phyloP scores from a whole-genome alignment of 2,329 filamentous ascomycete genomes.

The Paecilomyces dactylethromorphus region DNA sequence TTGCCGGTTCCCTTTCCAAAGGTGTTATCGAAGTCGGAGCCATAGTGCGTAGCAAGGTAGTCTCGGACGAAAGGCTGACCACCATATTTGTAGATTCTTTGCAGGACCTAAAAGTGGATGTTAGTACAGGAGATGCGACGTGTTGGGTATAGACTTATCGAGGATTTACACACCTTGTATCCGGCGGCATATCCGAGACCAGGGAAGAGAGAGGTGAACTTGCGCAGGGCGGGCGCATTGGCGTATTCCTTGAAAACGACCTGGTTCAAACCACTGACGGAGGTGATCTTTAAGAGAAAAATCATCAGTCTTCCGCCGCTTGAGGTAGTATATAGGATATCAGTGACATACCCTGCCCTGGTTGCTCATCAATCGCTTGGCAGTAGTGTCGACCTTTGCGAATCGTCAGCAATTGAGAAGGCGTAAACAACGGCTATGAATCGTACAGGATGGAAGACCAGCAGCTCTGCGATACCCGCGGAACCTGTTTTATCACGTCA shows the following conservation, averaged over 20 bases:
- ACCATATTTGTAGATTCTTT: constrained; percentile 98
- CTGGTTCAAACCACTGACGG: constrained; percentile 63
- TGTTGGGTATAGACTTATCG: neutral
- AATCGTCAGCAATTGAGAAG: constrained; percentile 14
- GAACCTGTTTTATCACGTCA: constrained; percentile 53
- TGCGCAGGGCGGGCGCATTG: constrained; percentile 59
- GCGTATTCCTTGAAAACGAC: constrained; percentile 94
- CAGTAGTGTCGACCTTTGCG: constrained; percentile 84
- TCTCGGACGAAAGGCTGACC: constrained; percentile 93
- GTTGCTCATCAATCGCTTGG: constrained; percentile 99
- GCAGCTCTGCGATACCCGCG: constrained; percentile 86
- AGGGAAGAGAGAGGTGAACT: constrained; percentile 94
- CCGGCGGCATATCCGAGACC: constrained; percentile 95
- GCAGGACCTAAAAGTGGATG: constrained; percentile 56
- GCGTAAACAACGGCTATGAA: constrained; percentile 1
- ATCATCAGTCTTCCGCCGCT: constrained; percentile 5
- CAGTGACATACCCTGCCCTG: constrained; percentile 58
- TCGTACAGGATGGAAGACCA: constrained; percentile 82
- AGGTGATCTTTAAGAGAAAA: constrained; percentile 45
- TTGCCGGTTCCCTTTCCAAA: constrained; percentile 98
- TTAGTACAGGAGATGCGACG: neutral
- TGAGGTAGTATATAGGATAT: neutral
- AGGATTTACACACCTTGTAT: constrained; percentile 67
- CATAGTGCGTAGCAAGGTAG: constrained; percentile 74
- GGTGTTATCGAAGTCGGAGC: constrained; percentile 72